Base-by-base conservation (phyloP, 2,329 filamentous ascomycete genomes). In the Trichocomaceae sp. region DNA sequence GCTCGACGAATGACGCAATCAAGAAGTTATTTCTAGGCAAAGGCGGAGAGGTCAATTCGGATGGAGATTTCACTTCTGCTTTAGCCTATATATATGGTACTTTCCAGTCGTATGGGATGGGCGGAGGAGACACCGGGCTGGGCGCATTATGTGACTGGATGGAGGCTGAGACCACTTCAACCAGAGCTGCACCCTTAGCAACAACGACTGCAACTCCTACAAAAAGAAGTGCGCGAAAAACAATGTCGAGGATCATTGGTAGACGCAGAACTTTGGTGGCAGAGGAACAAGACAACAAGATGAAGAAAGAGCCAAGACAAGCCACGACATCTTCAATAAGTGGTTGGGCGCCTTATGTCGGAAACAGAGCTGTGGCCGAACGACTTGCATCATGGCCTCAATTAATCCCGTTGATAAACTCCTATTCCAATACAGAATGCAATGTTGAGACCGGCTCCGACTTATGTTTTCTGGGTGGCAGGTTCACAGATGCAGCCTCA, bases 1-100 rank as follows among this genome's bases (percentile, higher is more conserved):
- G 60, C 13, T 26, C 50, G 0, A 64, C 66, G 0, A 65, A 75
- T 1, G 70, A 69, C 0, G 62, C 64, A 0, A 69, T 81, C 39
- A 81, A 80, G 59, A 64, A 72, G 54, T 59, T 70, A 5, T 79
- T 80, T 62, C 70, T 81, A 13, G 77, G 78, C 8, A 60, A 66
- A 2, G 76, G 72, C 0, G 76, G 73, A 0, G 75, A 72, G 3
- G 66, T 67, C 0, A 79, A 77, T 60, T 70, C 63, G 19, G 75
- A 80, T 52, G 72, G 69, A 0, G 75, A 71, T 17, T 80, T 81
- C 58, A 75, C 73, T 0, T 68, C 75, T 22, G 74, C 73, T 0
- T 63, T 80, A 2, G 62, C 60, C 2, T 66, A 64, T 1, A 65
- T 74, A 5, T 76, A 72, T 55, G 64, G 62, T n/a, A 65, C 63